These are phyloP conservation scores for Tarenaya hassleriana DNA, from an alignment of 345 rosid species.

Conservation along the genomic window DNA sequence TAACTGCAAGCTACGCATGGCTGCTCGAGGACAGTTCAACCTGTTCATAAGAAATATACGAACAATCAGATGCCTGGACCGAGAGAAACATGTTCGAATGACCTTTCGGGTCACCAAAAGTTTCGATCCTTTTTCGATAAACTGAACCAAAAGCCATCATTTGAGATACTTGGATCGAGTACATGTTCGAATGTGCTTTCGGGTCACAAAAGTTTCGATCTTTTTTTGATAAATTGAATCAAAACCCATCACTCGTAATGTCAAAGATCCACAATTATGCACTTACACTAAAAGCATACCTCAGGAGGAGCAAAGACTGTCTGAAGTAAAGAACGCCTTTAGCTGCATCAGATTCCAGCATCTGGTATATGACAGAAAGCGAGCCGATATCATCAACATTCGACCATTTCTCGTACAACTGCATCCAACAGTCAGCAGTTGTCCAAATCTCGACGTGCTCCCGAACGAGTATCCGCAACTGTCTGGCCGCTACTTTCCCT, in stretches of 20 bases:
- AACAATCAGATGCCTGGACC: neutral
- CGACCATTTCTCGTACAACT: slow-evolving; percentile 91
- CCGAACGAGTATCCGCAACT: slow-evolving; percentile 77
- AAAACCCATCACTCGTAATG: no score
- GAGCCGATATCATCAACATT: slow-evolving; percentile 96
- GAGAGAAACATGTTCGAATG: no score
- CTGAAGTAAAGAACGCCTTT: slow-evolving; percentile 91
- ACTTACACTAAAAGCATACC: no score
- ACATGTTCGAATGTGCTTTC: no score
- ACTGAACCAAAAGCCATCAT: no score
- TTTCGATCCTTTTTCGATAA: no score
- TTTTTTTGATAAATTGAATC: no score
- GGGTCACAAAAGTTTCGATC: no score
- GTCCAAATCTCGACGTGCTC: slow-evolving; percentile 93
- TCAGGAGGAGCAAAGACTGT: slow-evolving; percentile 89
- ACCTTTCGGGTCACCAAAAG: no score
- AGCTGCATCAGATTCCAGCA: slow-evolving; percentile 93
- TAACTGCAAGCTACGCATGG: slow-evolving; percentile 91
- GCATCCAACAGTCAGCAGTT: slow-evolving; percentile 98
- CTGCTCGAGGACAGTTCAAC: slow-evolving; percentile 94
- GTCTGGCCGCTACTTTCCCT: slow-evolving; percentile 87
- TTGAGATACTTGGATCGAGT: no score
- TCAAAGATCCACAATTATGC: no score
- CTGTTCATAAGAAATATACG: slow-evolving; percentile 31
- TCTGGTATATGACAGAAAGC: slow-evolving; percentile 94